phyloP scores from a whole-genome alignment of 129 eudicot species.

The Artemisia argyi region DNA sequence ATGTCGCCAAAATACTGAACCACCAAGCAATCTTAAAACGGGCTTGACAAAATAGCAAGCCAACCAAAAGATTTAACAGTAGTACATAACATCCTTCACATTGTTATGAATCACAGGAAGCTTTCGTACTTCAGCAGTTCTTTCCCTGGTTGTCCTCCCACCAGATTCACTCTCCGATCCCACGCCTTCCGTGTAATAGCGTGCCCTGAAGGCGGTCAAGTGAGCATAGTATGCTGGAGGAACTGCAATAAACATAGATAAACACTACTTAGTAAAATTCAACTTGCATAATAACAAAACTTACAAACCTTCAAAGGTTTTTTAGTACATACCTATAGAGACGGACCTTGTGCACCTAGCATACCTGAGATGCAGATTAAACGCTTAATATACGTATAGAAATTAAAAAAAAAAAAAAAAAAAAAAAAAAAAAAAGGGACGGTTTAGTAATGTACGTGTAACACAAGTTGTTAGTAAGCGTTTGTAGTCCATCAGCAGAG shows the following conservation, averaged over 20 bases:
- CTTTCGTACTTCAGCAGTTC: constrained; percentile 11
- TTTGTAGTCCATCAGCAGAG: constrained; percentile 63
- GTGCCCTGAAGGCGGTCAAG: constrained; percentile 76
- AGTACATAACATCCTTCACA: constrained; percentile 70
- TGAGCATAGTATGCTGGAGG: constrained; percentile 89
- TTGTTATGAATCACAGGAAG: constrained; percentile 46
- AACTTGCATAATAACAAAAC: too few relatives aligned
- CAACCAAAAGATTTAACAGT: constrained; percentile 36
- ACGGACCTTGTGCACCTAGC: constrained; percentile 89
- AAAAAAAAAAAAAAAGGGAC: not conserved
- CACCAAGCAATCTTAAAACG: not conserved
- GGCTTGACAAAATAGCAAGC: not conserved
- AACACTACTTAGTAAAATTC: not conserved
- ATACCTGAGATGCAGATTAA: constrained; percentile 36
- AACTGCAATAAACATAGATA: constrained; percentile 37
- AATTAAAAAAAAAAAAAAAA: not conserved
- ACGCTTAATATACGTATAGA: not conserved
- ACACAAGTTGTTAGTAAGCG: constrained; percentile 59
- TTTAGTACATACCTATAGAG: constrained; percentile 57
- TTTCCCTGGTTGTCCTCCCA: constrained; percentile 36
- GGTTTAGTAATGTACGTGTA: constrained; percentile 52
- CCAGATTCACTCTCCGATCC: constrained; percentile 41
- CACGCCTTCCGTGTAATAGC: constrained; percentile 55
- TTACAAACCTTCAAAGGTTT: not conserved
- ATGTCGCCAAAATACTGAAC: not conserved